Evolutionary conservation across 371 early-diverging fungal genomes (phyloP), one percentile per base, ranked within the genome.

Genomic region (Mucor sp.): DNA sequence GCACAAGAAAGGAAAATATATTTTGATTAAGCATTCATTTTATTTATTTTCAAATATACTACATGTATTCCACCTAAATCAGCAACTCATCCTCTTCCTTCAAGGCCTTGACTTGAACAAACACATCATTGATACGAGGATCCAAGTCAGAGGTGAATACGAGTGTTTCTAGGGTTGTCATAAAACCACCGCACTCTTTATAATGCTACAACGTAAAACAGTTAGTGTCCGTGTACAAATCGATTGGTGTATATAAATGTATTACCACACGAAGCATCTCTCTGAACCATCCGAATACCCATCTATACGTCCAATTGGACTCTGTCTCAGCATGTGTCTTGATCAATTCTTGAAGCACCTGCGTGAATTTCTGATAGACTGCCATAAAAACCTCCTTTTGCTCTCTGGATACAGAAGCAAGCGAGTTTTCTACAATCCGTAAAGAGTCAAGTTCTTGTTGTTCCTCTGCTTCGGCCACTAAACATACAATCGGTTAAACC

Each of bases 261-360:
- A 71, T 66, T 77, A 84, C 84, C 72, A 73, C 64, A 67, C 95
- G 90, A 63, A 91, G 85, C 62, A 93, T 84, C 71, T 94, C 93
- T 72, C 89, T 86, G 81, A 91, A 94, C 85, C 92, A 90, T 23
- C 96, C 95, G 73, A 85, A 72, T 7, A 91, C 83, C 92, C 93
- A 95, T 68, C 90, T 84, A 74, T 86, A 89, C 39, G 81, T 82
- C 59, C 83, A 83, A 33, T 84, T 77, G 4, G 78, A 58, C 19
- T 81, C 80, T 9, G 80, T 83, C 66, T 84, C 82, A 33, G 84
- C 75, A 6, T 72, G 67, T n/a, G 79, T 69, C 4, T 80, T 74
- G 17, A 66, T 58, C 28, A 90, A 61, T 0, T 77, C 74, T 63
- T 82, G 77, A 17, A 94, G 75, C 9, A 87, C 72, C 15, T 79